phyloP scores from a whole-genome alignment of 495 filamentous ascomycete species.

The Rostrohypoxylon terebratum region DNA sequence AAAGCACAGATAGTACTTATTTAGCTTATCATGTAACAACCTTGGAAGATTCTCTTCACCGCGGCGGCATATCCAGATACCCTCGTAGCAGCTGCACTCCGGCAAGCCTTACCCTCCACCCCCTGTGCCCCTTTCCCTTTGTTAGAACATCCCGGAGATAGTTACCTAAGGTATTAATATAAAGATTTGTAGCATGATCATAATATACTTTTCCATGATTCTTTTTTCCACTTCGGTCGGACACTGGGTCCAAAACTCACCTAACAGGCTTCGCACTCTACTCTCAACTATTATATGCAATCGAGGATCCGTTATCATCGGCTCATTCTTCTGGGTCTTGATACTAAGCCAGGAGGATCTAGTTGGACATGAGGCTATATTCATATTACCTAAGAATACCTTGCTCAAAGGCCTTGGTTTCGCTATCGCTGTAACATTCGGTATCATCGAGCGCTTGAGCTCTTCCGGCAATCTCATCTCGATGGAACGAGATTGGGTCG shows the following conservation, averaged over 20 bases:
- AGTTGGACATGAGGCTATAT: constrained; percentile 17
- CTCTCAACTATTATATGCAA: constrained; percentile 58
- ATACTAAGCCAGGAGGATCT: constrained; percentile 54
- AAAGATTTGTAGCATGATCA: constrained; percentile 44
- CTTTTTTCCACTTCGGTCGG: constrained; percentile 55
- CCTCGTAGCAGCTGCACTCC: constrained; percentile 60
- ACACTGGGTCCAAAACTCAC: constrained; percentile 61
- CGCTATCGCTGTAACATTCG: constrained; percentile 58
- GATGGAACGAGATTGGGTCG: constrained; percentile 75
- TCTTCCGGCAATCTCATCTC: constrained; percentile 69
- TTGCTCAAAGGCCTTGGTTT: constrained; percentile 54
- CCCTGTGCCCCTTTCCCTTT: too few relatives aligned
- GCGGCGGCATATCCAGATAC: constrained; percentile 69
- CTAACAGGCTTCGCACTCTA: constrained; percentile 54
- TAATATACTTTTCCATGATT: constrained; percentile 52
- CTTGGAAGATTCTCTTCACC: constrained; percentile 71
- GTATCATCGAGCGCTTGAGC: constrained; percentile 68
- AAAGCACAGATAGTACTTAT: constrained; percentile 22
- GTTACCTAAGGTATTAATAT: constrained; percentile 46
- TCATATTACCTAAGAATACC: constrained; percentile 23
- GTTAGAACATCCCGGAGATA: constrained; percentile 20
- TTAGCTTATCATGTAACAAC: constrained; percentile 14
- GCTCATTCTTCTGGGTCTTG: constrained; percentile 62
- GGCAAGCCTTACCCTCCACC: constrained; percentile 35
- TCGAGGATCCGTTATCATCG: constrained; percentile 60